Base-by-base conservation (phyloP, 1,139 yeast genomes). In the Scheffersomyces quercinus region DNA sequence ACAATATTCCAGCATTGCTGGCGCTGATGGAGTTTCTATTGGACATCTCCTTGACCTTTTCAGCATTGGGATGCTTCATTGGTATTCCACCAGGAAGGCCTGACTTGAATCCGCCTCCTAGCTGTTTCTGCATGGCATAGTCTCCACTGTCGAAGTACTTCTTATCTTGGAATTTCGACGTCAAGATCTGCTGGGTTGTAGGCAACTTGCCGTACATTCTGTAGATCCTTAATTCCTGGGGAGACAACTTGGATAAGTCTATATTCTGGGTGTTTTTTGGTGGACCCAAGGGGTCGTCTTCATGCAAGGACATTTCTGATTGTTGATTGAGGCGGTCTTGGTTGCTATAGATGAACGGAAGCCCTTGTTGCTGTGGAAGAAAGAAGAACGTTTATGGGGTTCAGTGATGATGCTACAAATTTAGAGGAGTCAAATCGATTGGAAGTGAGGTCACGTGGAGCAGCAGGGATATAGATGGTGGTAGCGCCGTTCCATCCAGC, bases 81-180 rank as follows among this genome's bases (percentile, higher is more conserved):
- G 77, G 73, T 1, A 72, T 58, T 4, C 68, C 68, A n/a, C 63
- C 65, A 5, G 62, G 61, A 10, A 64, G 53, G 8, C 60, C 55
- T 1, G 62, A 53, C 40, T 65, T 65, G 32, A 52, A 48, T 34
- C 55, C 55, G n/a, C 60, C 60, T 0, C 73, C 74, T 42, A 69
- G 54, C 51, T 73, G 78, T 56, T 90, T 85, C 52, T 88, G 89
- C 81, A 93, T 81, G 24, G 98, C 98, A 63, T 95, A 93, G 67
- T 93, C 99, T 16, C 99, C 99, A 48, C 96, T 88, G 59, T 93
- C 99, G 60, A 93, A 95, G 67, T 86, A 93, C 68, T 90, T 90
- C 58, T 97, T 83, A 56, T 93, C 98, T 63, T 85, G 85, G 54
- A 86, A 70, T 64, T 88, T 89, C 52, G 86, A 82, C 45, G 88